These are phyloP conservation scores for Populus simonii DNA, from an alignment of 345 rosid genomes.

Conservation along the genomic window DNA sequence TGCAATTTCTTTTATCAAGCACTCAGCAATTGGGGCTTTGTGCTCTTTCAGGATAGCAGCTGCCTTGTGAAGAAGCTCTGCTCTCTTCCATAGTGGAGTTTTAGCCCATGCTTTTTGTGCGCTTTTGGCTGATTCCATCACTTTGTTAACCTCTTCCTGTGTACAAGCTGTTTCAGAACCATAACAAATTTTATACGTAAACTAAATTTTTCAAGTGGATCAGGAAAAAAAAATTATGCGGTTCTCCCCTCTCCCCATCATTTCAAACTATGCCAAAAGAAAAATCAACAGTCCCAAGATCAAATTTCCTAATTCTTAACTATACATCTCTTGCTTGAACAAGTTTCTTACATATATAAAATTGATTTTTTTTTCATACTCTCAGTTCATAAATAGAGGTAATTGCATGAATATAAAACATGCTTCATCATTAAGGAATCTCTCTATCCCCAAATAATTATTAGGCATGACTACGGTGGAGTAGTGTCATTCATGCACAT, in stretches of 20 bases:
- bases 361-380: neutral
- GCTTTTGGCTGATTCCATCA: slow-evolving; percentile 72
- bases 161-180: slow-evolving; percentile 62
- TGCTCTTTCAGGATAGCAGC: slow-evolving; percentile 86
- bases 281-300: neutral
- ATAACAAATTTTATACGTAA: too few species aligned
- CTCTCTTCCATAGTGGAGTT: slow-evolving; percentile 97
- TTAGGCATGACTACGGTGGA: neutral
- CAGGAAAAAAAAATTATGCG: neutral
- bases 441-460: neutral
- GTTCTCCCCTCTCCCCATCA: neutral
- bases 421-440: neutral
- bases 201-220: neutral
- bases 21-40: slow-evolving; percentile 81
- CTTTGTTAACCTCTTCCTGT: slow-evolving; percentile 92
- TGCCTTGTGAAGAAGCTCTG: slow-evolving; percentile 95
- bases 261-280: neutral
- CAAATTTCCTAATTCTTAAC: neutral
- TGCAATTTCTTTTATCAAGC: slow-evolving; percentile 93
- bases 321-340: neutral
- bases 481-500: neutral
- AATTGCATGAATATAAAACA: neutral
- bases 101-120: slow-evolving; percentile 94
- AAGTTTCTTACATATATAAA: neutral
- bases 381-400: neutral